Percentiles rank a stretch among this genome's conserved stretches.
Conservation (phyloP, 108 stramenopile species). For the Pseudonitzschia pungens region DNA sequence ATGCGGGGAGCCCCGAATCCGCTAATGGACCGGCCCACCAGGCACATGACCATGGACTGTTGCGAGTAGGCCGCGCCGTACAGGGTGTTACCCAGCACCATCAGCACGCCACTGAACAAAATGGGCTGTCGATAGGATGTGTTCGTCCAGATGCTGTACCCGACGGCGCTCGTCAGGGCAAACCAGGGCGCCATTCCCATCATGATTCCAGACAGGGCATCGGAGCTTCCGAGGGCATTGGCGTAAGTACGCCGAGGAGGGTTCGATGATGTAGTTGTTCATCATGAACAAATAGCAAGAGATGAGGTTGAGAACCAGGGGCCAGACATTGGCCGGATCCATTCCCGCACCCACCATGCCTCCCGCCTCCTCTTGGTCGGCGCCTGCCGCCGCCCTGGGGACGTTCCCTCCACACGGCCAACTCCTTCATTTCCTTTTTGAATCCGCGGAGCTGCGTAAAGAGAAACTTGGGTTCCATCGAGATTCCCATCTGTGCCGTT, state of each 20-base stretch:
- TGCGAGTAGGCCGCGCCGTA: constrained; percentile 71
- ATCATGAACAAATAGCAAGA: constrained; percentile 84
- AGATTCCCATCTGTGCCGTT: constrained; percentile 13
- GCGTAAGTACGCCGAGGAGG: constrained; percentile 77
- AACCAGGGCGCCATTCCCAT: constrained; percentile 79
- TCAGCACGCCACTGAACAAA: constrained; percentile 59
- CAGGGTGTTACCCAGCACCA: constrained; percentile 69
- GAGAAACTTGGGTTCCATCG: constrained; percentile 28
- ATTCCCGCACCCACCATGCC: not conserved
- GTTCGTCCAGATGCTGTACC: constrained; percentile 80
- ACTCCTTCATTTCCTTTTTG: constrained; percentile 17
- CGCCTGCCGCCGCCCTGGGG: no score
- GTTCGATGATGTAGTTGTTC: constrained; percentile 87
- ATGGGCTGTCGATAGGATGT: constrained; percentile 68
- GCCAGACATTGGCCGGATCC: constrained; percentile 22
- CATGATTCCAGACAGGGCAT: constrained; percentile 76
- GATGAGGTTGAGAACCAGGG: constrained; percentile 47
- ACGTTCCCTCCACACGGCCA: constrained; percentile 11
- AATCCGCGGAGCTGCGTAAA: not conserved
- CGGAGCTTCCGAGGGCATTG: constrained; percentile 64
- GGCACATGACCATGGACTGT: constrained; percentile 57
- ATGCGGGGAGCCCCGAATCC: constrained; percentile 82
- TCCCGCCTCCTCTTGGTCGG: not conserved
- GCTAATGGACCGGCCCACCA: constrained; percentile 69
- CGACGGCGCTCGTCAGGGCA: constrained; percentile 59